phyloP scores from a whole-genome alignment of 257 asterid genomes.

The Prunella vulgaris region DNA sequence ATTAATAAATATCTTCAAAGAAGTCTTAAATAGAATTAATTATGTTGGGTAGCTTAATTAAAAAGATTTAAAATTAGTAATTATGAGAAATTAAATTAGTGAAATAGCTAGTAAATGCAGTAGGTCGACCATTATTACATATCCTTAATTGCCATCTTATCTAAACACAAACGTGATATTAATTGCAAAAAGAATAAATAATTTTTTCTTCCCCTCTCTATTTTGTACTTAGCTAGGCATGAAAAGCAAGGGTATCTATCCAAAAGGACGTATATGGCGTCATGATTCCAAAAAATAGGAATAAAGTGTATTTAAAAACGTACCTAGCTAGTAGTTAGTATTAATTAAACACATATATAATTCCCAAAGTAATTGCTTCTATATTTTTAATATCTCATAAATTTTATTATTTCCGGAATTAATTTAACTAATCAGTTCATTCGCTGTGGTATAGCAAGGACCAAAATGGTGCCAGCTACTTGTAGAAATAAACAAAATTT shows the following conservation, averaged over 20 bases:
- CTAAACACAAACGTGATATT: too few species aligned
- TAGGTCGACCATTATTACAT: constrained; percentile 18
- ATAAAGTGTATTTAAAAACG: not conserved
- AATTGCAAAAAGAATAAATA: not conserved
- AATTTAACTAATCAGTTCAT: too few species aligned
- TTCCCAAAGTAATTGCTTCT: too few species aligned
- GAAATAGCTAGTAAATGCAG: not conserved
- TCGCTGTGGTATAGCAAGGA: too few species aligned
- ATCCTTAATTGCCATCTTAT: not conserved
- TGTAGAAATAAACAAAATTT: too few species aligned
- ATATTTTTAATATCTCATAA: too few species aligned
- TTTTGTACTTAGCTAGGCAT: not conserved
- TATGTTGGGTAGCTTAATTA: not conserved
- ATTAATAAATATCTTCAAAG: too few species aligned
- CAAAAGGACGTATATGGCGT: not conserved
- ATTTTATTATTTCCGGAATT: too few species aligned
- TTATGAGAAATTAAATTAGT: not conserved
- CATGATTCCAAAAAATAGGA: too few species aligned
- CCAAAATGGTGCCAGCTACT: too few species aligned
- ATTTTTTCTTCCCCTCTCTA: not conserved
- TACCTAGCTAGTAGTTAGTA: not conserved
- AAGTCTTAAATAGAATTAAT: not conserved
- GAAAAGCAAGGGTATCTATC: not conserved
- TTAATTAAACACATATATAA: too few species aligned
- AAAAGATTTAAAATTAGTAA: not conserved